Percentiles rank a stretch among this genome's conserved stretches.
Conservation (phyloP, 495 filamentous ascomycete genomes). For the Penicillium soppii region DNA sequence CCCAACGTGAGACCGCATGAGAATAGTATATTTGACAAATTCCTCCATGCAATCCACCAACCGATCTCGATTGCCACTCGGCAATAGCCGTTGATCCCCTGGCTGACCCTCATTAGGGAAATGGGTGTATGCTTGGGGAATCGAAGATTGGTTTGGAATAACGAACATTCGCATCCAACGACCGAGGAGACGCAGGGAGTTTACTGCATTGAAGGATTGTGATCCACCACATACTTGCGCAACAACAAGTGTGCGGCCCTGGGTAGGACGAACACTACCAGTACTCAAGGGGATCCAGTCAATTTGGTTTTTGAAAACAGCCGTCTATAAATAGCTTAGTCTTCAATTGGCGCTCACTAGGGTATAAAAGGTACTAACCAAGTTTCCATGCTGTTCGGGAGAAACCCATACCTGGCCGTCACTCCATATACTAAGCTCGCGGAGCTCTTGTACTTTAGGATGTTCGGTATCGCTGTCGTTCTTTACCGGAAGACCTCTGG, state of each 20-base stretch:
- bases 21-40: conserved; percentile 69
- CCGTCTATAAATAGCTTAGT: conserved; percentile 51
- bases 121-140: conserved; percentile 65
- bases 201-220: conserved; percentile 75
- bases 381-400: conserved; percentile 69
- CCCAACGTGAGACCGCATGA: conserved; percentile 61
- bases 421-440: conserved; percentile 63
- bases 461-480: conserved; percentile 59
- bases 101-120: conserved; percentile 56
- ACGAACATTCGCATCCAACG: conserved; percentile 80
- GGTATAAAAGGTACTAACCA: conserved; percentile 37
- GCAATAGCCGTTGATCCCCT: conserved; percentile 54
- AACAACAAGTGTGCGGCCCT: conserved; percentile 65
- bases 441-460: conserved; percentile 64
- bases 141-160: conserved; percentile 67
- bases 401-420: conserved; percentile 70
- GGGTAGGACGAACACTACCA: conserved; percentile 65
- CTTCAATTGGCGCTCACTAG: conserved; percentile 8
- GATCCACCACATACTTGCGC: conserved; percentile 66
- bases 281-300: conserved; percentile 70
- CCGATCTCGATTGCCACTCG: conserved; percentile 62
- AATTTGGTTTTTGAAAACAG: conserved; percentile 74
- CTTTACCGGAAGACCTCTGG: conserved; percentile 59
- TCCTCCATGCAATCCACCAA: conserved; percentile 79
- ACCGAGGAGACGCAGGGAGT: conserved; percentile 65